These are phyloP conservation scores for Mycena olivaceomarginata DNA, from an alignment of 768 basidiomycete genomes.

Conservation along the genomic window DNA sequence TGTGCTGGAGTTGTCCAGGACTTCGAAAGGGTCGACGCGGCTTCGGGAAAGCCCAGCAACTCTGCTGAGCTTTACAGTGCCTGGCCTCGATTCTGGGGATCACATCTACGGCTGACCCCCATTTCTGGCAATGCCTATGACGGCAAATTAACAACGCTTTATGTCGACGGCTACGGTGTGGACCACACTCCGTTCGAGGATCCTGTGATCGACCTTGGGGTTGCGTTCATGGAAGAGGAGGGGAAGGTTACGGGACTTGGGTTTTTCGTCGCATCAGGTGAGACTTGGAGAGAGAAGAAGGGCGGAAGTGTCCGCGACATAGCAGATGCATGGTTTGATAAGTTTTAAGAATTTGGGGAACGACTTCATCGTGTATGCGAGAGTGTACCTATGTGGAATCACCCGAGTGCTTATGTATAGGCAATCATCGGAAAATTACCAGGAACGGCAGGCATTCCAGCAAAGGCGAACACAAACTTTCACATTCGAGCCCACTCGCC, in stretches of 20 bases:
- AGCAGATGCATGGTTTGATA: conserved; percentile 57
- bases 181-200: conserved; percentile 54
- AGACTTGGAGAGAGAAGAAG: conserved; percentile 46
- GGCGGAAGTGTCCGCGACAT: conserved; percentile 46
- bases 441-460: too few relatives aligned
- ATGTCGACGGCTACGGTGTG: conserved; percentile 61
- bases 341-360: conserved; percentile 8
- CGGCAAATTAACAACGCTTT: conserved; percentile 50
- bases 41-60: neutral
- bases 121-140: conserved; percentile 45
- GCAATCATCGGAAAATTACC: too few relatives aligned
- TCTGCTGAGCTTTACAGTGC: conserved; percentile 51
- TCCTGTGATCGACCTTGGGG: neutral
- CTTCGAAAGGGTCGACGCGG: conserved; percentile 50
- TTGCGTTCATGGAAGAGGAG: conserved; percentile 49
- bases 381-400: too few relatives aligned
- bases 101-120: conserved; percentile 56
- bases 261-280: conserved; percentile 38
- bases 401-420: too few relatives aligned
- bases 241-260: conserved; percentile 56
- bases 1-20: conserved; percentile 46
- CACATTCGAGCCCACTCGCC: too few relatives aligned
- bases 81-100: conserved; percentile 58
- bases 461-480: too few relatives aligned
- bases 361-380: too few relatives aligned